Conservation (phyloP, 129 eudicot species). For the Artemisia tridentata region DNA sequence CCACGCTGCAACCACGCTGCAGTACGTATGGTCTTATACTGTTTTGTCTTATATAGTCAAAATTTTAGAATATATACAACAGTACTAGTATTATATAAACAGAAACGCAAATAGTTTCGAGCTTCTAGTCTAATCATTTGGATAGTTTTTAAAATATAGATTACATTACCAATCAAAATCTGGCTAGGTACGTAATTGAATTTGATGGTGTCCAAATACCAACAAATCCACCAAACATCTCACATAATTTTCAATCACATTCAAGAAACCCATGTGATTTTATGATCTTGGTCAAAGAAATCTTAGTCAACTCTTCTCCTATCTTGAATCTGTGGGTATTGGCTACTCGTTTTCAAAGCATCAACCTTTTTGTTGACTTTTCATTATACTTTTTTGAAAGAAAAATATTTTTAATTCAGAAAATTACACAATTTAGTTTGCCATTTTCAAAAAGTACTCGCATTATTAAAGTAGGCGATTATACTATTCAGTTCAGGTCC, state of each 20-base stretch:
- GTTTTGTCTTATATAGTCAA: no score
- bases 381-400: not conserved
- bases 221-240: constrained; percentile 11
- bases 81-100: no score
- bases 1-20: no score
- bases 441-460: no score
- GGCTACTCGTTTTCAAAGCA: constrained; percentile 1
- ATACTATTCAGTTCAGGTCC: no score
- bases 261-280: constrained; percentile 19
- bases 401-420: not conserved
- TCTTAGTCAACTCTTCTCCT: constrained; percentile 13
- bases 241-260: constrained; percentile 6
- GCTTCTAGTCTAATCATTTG: no score
- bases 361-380: constrained; percentile 10
- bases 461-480: no score
- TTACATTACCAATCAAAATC: no score
- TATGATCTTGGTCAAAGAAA: constrained; percentile 13
- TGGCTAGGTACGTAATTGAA: not conserved
- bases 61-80: no score
- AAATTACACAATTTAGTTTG: not conserved
- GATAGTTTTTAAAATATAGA: no score
- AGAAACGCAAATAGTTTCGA: no score
- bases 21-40: no score
- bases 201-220: constrained; percentile 12
- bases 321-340: constrained; percentile 13